These are phyloP conservation scores for Neofusicoccum umdonicola DNA, from an alignment of 2,329 filamentous ascomycete species.

Conservation along the genomic window DNA sequence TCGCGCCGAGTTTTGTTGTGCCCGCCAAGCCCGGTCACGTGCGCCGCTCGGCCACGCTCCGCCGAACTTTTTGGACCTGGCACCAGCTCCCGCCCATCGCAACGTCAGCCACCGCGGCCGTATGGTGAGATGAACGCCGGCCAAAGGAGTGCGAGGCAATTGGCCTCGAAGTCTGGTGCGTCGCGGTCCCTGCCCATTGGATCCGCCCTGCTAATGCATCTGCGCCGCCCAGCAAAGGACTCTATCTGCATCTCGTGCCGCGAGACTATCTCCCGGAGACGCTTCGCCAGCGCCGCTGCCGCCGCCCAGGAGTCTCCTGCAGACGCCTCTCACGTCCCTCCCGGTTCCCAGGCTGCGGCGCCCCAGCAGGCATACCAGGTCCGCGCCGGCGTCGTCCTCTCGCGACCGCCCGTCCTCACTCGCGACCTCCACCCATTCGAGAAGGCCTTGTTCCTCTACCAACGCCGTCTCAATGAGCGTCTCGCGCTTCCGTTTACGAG, in stretches of 20 bases:
- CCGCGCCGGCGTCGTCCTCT: slow-evolving; percentile 73
- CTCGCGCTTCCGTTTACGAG: slow-evolving; percentile 82
- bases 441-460: slow-evolving; percentile 92
- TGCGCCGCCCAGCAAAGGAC: slow-evolving; percentile 36
- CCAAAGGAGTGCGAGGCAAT: slow-evolving; percentile 44
- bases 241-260: slow-evolving; percentile 48
- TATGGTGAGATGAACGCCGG: slow-evolving; percentile 41
- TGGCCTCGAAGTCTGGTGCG: slow-evolving; percentile 42
- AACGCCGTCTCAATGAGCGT: slow-evolving; percentile 93
- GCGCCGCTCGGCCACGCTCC: slow-evolving; percentile 27
- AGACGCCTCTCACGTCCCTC: slow-evolving; percentile 24
- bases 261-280: slow-evolving; percentile 38
- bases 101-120: slow-evolving; percentile 16
- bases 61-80: slow-evolving; percentile 21
- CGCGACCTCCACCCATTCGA: slow-evolving; percentile 83
- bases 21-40: slow-evolving; percentile 19
- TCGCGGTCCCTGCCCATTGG: slow-evolving; percentile 14
- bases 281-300: slow-evolving; percentile 33
- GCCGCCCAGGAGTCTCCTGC: slow-evolving; percentile 35
- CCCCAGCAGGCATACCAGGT: slow-evolving; percentile 44
- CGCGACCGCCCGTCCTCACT: slow-evolving; percentile 83
- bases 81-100: slow-evolving; percentile 7
- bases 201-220: slow-evolving; percentile 13
- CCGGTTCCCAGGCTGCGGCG: slow-evolving; percentile 39
- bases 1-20: slow-evolving; percentile 25